Base-by-base conservation (phyloP, 192 early-diverging fungal species). In the Ambispora gerdemannii region DNA sequence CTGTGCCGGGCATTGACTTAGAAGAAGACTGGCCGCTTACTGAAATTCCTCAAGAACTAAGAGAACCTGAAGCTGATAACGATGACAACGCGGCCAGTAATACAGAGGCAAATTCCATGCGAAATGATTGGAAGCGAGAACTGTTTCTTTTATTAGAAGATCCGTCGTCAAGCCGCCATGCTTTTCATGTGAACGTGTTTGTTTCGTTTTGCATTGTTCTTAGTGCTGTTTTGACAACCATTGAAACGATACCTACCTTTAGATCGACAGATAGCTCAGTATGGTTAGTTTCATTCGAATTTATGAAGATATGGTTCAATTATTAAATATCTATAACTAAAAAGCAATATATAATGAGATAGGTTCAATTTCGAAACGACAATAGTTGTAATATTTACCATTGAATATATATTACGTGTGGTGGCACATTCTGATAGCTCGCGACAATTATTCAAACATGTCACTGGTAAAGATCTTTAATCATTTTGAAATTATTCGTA, bases 191-290 rank as follows among this genome's bases (percentile, higher is more conserved):
- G 32, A 90, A 90, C 71, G 81, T 91, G 8, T 83, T 89, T 75
- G 86, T 93, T 2, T 86, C 88, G 1, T 82, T 91, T 67, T 78
- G 86, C 53, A 93, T 93, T 51, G 84, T 91, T 11, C 79, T 87
- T 28, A 87, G 86, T 76, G 86, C 90, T 0, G 82, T 91, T 3
- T 83, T 90, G 60, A 88, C 90, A 0, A 90, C 89, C 17, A 78
- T 93, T 55, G 91, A 93, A 79, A 93, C 91, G 30, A 91, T 93
- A 28, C 91, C 91, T 50, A 53, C 87, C 25, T 88, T 90, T 62
- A 83, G 86, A 35, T 83, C 84, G 7, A 80, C 77, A 10, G 77
- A 82, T 31, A 84, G 80, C 33, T 74, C 64, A 36, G 71, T 84
- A 4, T 87, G 85, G 85, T 84, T 82, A 76, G 19, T 36, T n/a